phyloP scores from a whole-genome alignment of 148 eudicot species.

The Rheum nobile region DNA sequence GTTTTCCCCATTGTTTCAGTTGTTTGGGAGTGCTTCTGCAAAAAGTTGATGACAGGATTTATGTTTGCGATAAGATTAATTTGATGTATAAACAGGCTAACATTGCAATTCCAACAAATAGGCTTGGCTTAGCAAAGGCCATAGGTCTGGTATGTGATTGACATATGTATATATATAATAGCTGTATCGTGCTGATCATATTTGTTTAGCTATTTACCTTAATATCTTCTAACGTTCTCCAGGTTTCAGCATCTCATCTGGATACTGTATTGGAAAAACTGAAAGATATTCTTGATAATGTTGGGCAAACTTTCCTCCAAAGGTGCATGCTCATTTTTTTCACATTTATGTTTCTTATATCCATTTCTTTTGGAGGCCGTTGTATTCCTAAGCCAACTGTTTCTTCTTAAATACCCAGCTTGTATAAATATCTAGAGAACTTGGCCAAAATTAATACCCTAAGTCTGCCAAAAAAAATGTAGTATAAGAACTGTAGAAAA shows the following conservation, averaged over 20 bases:
- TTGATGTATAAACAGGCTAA: slow-evolving; percentile 75
- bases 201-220: not conserved
- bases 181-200: not conserved
- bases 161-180: slow-evolving; percentile 1
- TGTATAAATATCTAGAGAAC: not conserved
- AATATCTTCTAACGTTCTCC: slow-evolving; percentile 9
- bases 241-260: slow-evolving; percentile 97
- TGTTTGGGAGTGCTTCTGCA: slow-evolving; percentile 90
- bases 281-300: slow-evolving; percentile 76
- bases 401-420: not conserved
- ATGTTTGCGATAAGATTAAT: slow-evolving; percentile 83
- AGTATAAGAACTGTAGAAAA: not conserved
- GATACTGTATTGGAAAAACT: slow-evolving; percentile 93
- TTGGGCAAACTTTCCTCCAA: slow-evolving; percentile 68
- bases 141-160: slow-evolving; percentile 70
- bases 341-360: not conserved
- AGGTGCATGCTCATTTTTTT: slow-evolving; percentile 34
- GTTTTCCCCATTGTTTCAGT: slow-evolving; percentile 26
- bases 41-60: slow-evolving; percentile 73
- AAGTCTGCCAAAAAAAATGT: not conserved
- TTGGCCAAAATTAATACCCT: no score
- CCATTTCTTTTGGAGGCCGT: not conserved
- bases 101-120: slow-evolving; percentile 69
- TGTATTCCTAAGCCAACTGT: not conserved
- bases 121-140: slow-evolving; percentile 96